A percentile compares a stretch with the other conserved stretches of the same genome.
Conservation (phyloP, 2,329 filamentous ascomycete genomes). For the Didymella exigua region DNA sequence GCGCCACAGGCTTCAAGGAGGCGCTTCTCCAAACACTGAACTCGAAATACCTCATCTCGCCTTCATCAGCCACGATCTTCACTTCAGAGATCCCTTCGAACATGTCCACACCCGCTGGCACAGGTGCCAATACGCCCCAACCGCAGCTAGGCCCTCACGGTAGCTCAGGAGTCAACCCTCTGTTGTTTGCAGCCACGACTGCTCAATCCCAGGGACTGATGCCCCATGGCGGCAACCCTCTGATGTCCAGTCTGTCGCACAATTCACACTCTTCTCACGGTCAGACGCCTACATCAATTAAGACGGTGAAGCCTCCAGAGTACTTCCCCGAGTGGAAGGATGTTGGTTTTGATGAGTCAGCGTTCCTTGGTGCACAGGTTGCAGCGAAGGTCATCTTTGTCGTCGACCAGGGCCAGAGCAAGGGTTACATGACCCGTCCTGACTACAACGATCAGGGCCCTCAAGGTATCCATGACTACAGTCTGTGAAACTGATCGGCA, state of each 20-base stretch:
- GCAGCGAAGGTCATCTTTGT: conserved; percentile 78
- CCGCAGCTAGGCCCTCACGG: conserved; percentile 55
- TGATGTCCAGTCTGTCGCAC: conserved; percentile 47
- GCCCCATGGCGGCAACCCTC: conserved; percentile 43
- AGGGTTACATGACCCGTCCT: conserved; percentile 71
- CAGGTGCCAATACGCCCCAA: conserved; percentile 88
- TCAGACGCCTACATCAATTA: conserved; percentile 84
- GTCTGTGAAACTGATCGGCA: conserved; percentile 27
- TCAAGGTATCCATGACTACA: conserved; percentile 65
- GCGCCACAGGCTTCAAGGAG: conserved; percentile 74
- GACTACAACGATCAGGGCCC: conserved; percentile 73
- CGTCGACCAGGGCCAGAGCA: conserved; percentile 68
- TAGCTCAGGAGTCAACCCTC: conserved; percentile 76
- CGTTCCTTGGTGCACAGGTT: conserved; percentile 86
- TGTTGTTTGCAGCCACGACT: conserved; percentile 88
- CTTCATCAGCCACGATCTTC: conserved; percentile 93
- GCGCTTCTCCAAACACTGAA: conserved; percentile 80
- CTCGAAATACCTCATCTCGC: conserved; percentile 86
- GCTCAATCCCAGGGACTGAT: conserved; percentile 62
- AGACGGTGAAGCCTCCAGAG: conserved; percentile 75
- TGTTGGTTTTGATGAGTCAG: conserved; percentile 74
- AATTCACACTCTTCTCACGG: conserved; percentile 67
- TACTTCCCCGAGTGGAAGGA: conserved; percentile 93
- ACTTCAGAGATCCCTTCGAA: conserved; percentile 95
- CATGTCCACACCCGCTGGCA: conserved; percentile 87